phyloP scores from a whole-genome alignment of 139 green algal genomes.

The Asterochloris erici region DNA sequence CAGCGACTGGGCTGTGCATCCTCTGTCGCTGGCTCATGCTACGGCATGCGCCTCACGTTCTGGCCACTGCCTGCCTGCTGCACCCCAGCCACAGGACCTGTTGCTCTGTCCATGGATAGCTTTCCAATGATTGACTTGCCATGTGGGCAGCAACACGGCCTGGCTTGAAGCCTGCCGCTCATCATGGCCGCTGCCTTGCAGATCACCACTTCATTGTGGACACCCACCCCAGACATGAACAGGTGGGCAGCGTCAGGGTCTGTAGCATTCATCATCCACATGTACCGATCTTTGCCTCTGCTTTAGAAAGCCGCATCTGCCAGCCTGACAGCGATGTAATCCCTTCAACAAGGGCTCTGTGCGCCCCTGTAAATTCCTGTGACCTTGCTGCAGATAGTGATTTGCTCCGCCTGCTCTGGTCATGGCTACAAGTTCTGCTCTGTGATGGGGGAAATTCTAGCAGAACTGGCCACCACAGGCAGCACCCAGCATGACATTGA shows the following conservation, averaged over 20 bases:
- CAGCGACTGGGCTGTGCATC: no score
- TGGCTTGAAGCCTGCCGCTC: no score
- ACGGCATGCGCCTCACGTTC: no score
- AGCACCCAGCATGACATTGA: conserved; percentile 44
- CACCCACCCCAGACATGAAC: conserved; percentile 49
- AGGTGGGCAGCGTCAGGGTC: conserved; percentile 37
- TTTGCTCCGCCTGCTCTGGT: conserved; percentile 68
- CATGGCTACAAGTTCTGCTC: conserved; percentile 83
- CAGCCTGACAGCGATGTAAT: background rate
- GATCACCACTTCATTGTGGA: conserved; percentile 81
- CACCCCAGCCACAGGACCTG: no score
- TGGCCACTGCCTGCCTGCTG: no score
- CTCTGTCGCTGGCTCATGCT: no score
- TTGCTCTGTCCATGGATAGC: no score
- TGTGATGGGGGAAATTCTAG: conserved; percentile 42
- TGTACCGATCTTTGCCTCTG: background rate
- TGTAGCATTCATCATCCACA: background rate
- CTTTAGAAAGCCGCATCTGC: background rate
- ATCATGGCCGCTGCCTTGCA: background rate
- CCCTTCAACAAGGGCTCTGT: no score
- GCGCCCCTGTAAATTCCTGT: background rate
- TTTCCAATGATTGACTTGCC: no score
- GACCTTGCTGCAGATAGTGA: conserved; percentile 54
- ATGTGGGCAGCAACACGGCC: no score
- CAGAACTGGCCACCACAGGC: conserved; percentile 44